Evolutionary conservation across 768 basidiomycete species (phyloP).

Genomic region (Psilocybe subaeruginosa): DNA sequence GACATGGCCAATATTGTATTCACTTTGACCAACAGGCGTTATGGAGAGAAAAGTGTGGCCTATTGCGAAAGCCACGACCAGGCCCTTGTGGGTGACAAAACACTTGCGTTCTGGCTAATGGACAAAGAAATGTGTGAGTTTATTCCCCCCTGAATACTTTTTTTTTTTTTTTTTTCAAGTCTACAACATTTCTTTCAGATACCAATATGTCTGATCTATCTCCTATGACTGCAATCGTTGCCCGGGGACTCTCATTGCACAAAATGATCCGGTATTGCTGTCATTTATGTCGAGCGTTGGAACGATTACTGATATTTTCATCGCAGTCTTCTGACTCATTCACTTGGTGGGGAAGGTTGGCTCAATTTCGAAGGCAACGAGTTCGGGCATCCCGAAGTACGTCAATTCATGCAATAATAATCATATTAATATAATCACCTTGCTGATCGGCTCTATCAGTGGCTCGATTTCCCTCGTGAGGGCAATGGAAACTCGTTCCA

Average conservation of each 20-base stretch:
- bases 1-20: constrained; percentile 84
- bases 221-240: constrained; percentile 80
- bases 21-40: constrained; percentile 87
- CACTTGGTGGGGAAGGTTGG: constrained; percentile 96
- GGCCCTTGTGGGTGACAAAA: constrained; percentile 98
- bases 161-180: background rate
- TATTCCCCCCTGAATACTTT: background rate
- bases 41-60: constrained; percentile 90
- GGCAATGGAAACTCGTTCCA: constrained; percentile 97
- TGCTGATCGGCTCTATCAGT: constrained; percentile 45
- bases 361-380: constrained; percentile 98
- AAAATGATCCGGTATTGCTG: constrained; percentile 90
- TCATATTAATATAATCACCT: background rate
- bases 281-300: background rate
- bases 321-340: constrained; percentile 81
- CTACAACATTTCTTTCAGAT: constrained; percentile 45
- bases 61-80: constrained; percentile 98
- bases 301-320: background rate
- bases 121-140: constrained; percentile 99
- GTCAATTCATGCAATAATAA: constrained; percentile 16
- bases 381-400: constrained; percentile 95
- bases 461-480: constrained; percentile 98
- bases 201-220: constrained; percentile 92
- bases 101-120: constrained; percentile 99
- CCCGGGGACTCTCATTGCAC: constrained; percentile 90